A percentile compares a stretch with the other conserved stretches of the same genome.
Conservation (phyloP, 352 stramenopile genomes). For the Halophytophthora polymorphica region DNA sequence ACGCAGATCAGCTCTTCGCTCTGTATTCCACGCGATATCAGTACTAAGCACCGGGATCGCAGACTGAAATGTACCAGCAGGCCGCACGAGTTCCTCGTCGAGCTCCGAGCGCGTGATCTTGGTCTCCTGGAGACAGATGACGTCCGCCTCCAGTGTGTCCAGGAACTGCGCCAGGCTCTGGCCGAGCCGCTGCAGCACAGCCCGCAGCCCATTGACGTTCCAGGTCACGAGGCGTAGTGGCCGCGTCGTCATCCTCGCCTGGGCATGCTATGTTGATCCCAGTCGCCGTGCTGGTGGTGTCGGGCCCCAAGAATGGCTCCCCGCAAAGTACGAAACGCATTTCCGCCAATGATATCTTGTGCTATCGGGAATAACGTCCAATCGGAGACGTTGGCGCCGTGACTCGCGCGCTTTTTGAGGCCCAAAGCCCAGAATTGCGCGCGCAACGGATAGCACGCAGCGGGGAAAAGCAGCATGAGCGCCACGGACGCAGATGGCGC, state of each 20-base stretch:
- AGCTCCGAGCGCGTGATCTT: constrained; percentile 84
- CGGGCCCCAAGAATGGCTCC: too few species aligned
- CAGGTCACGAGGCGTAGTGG: constrained; percentile 65
- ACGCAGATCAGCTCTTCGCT: constrained; percentile 4
- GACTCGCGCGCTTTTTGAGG: constrained; percentile 14
- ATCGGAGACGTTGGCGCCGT: constrained; percentile 39
- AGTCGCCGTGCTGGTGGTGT: too few species aligned
- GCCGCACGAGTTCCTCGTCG: constrained; percentile 70
- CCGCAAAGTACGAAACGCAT: not conserved
- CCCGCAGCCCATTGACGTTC: constrained; percentile 85
- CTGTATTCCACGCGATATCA: not conserved
- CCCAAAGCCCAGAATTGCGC: constrained; percentile 11
- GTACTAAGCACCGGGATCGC: not conserved
- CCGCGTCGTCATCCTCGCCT: constrained; percentile 11
- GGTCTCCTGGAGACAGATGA: constrained; percentile 85
- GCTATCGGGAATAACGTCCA: constrained; percentile 18
- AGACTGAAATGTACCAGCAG: constrained; percentile 28
- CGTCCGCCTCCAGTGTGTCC: constrained; percentile 52
- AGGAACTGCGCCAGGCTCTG: constrained; percentile 52
- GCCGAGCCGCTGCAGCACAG: constrained; percentile 60
- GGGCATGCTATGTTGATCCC: too few species aligned
- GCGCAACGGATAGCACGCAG: constrained; percentile 1
- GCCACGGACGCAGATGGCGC: constrained; percentile 56
- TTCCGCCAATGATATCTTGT: constrained; percentile 12
- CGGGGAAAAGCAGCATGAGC: not conserved